Evolutionary conservation across 2,329 filamentous ascomycete genomes (phyloP), one percentile per base, ranked within the genome.

Genomic region (Metarhizium album): DNA sequence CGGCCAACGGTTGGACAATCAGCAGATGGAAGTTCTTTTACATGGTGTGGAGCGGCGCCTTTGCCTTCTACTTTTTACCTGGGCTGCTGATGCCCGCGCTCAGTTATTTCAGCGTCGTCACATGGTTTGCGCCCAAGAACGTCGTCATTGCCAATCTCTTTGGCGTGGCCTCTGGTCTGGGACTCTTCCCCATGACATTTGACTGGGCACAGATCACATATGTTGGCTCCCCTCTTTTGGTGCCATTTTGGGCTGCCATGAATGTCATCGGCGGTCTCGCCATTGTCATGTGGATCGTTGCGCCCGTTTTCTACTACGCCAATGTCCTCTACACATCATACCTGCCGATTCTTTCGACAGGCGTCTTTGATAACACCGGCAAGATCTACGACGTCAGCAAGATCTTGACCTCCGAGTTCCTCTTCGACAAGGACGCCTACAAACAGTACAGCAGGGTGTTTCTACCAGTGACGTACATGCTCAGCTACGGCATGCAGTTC

Each of bases 161-260:
- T 62, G 89, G 89, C 16, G 85, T 91, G 16, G 79, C 82, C n/a
- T 91, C 88, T 2, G 89, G 89, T 2, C 75, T 95, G 14, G 88
- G 88, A 1, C 70, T 95, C 33, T 89, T 94, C 54, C 89, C 89
- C 0, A 64, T 95, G 59, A 94, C 89, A 0, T 94, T 95, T 61
- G 89, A 95, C 69, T 95, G 89, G 89, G 86, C 87, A 1, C 89
- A 95, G 62, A 84, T 95, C 55, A 88, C 89, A 0, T 84, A 91
- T 61, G 93, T 94, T 58, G 89, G 89, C 16, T 93, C 87, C 3
- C 89, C 86, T 0, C 72, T 94, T 6, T 75, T 93, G 16, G 89
- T 88, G 0, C 88, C 88, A 0, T 93, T 91, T 66, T 90, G 88
- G 87, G 85, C 87, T 40, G 84, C 87, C 8, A 80, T 90, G 68